Evolutionary conservation across 164 flowering plant species (phyloP), one percentile per base, ranked within the genome.

Genomic region (Malania oleifera): DNA sequence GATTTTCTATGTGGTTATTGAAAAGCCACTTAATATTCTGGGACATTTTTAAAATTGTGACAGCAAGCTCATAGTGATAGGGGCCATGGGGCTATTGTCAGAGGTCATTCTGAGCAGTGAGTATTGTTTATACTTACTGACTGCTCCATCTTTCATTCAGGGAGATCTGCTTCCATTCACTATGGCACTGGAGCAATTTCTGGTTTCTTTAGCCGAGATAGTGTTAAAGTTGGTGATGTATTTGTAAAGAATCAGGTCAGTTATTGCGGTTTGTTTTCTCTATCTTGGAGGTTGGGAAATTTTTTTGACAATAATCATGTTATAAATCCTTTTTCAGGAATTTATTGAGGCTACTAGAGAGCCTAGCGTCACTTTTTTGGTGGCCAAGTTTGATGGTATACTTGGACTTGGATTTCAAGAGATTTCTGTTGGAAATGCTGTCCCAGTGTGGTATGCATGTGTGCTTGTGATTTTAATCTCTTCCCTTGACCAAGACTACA

Each of bases 371-470:
- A 79, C 80, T 35, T 79, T 79, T 60, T 14, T 75, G 66, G 68
- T 60, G 46, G 78, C 78, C 56, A 76, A 79, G 59, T 79, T 79
- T 68, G 82, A 79, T 67, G 82, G 82, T 28, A 68, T 79, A 12
- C 46, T 79, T 18, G 82, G 82, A 26, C 78, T 79, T 24, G 82
- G 82, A 19, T 79, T 79, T 59, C 57, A 64, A 73, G 82, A 79
- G 64, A 75, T 79, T 31, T 70, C 82, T 15, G 82, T 76, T 64
- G 80, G 78, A 46, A 50, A 59, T 66, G 69, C 82, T 24, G 69
- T 63, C 37, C 82, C 82, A 15, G 73, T 79, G 9, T 79, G 82
- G 82, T 78, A 70, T 27, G 70, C 24, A 18, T 26, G 24, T 14
- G 38, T 26, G 18, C 45, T 14, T 20, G 41, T 18, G 1, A 18